These are phyloP conservation scores for Coniferiporia sulphurascens DNA, from an alignment of 1,284 basidiomycete species.

Conservation along the genomic window DNA sequence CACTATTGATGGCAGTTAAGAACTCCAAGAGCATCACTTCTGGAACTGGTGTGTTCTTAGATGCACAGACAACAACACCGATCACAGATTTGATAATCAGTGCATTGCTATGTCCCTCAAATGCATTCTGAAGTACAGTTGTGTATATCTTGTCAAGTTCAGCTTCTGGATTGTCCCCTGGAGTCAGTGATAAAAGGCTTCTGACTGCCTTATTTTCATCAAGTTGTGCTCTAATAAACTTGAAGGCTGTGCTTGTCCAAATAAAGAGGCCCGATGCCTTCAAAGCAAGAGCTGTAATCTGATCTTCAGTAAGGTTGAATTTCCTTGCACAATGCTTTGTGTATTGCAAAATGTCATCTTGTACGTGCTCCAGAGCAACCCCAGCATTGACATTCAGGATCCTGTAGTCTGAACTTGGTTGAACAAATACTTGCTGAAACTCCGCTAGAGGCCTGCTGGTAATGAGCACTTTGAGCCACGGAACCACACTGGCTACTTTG, in stretches of 20 bases:
- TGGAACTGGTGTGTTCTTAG: slow-evolving; percentile 2
- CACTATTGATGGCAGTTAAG: no score
- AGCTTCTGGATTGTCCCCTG: not conserved
- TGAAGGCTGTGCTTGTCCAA: slow-evolving; percentile 27
- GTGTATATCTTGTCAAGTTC: not conserved
- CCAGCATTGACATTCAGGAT: no score
- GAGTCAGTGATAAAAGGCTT: not conserved
- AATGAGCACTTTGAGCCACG: slow-evolving; percentile 6
- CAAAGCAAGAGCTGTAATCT: no score
- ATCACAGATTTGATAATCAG: not conserved
- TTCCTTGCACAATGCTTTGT: no score
- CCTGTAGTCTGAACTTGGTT: no score
- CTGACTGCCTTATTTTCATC: slow-evolving; percentile 1
- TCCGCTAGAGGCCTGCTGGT: no score
- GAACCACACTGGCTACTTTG: not conserved
- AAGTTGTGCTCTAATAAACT: slow-evolving; percentile 20
- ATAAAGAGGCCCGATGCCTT: slow-evolving; percentile 27
- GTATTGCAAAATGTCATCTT: slow-evolving; percentile 17
- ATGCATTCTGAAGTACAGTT: slow-evolving; percentile 1
- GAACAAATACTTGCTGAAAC: not conserved
- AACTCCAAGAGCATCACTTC: not conserved
- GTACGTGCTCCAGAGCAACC: no score
- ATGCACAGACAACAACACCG: not conserved
- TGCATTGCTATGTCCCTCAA: not conserved
- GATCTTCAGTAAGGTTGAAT: no score